Evolutionary conservation across 768 basidiomycete species (phyloP), one percentile per base, ranked within the genome.

Genomic region (Trametes meyenii): DNA sequence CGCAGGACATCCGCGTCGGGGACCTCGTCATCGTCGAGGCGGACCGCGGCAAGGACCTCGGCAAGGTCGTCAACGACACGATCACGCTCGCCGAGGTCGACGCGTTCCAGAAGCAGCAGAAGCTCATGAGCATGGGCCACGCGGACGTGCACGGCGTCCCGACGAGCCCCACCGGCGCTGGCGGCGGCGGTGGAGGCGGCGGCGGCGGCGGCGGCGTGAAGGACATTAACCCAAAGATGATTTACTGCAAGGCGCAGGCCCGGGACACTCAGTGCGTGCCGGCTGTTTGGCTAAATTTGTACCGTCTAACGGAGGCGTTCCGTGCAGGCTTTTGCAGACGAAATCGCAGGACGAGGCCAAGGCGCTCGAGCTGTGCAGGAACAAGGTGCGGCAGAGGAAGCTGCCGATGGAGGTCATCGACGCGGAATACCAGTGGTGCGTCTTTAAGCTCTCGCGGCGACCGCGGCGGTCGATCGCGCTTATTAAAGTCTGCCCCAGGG

Each of bases 341-440:
- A 99, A 98, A 79, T 80, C 86, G 58, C 88, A 90, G 69, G 96
- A 99, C 74, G 96, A 99, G 75, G 76, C 86, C 58, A 95, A 96
- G 76, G 96, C 96, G 21, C 78, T 99, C 45, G 88, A 92, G 69
- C 78, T 98, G 56, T 97, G 96, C 67, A 87, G 94, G 74, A 91
- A 81, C 62, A 98, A 98, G 74, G 96, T 97, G 14, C 81, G 88
- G 55, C 93, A 94, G 73, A 92, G 96, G 78, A 94, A 94, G 72
- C 77, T 98, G 71, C 95, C 95, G 17, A 99, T 99, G 96, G 94
- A 98, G 75, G 95, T 99, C 60, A 88, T 97, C 50, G 96, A 98
- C 74, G 96, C 96, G 35, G 96, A 98, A 76, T 99, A 96, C 78
- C 96, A 99, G 72, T 98, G 95, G 95, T 95, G 58, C 29, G 89